phyloP scores from a whole-genome alignment of 2,329 filamentous ascomycete genomes.

The Thyridium curvatum region DNA sequence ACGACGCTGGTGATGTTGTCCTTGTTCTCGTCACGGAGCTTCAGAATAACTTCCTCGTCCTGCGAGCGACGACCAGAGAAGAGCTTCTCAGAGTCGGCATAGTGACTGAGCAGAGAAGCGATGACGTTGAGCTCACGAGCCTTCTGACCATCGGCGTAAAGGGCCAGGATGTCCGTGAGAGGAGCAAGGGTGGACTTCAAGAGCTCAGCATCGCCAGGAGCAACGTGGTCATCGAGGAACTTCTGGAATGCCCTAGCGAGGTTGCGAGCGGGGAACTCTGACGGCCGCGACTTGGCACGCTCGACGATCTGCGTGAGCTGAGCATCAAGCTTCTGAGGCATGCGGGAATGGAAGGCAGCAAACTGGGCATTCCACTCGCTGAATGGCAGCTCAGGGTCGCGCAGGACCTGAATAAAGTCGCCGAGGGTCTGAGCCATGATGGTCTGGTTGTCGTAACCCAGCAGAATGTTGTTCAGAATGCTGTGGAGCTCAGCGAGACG shows the following conservation, averaged over 20 bases:
- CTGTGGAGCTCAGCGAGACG: conserved; percentile 70
- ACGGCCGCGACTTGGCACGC: conserved; percentile 66
- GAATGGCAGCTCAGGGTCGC: conserved; percentile 85
- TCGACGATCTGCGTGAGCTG: conserved; percentile 83
- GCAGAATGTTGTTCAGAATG: conserved; percentile 80
- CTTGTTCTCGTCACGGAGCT: conserved; percentile 93
- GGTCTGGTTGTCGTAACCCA: conserved; percentile 94
- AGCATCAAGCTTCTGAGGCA: conserved; percentile 87
- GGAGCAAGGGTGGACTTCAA: conserved; percentile 70
- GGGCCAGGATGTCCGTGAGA: conserved; percentile 68
- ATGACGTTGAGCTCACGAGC: conserved; percentile 83
- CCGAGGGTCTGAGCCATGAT: conserved; percentile 86
- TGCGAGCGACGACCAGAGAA: conserved; percentile 81
- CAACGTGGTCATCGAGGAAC: conserved; percentile 83
- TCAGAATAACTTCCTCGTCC: conserved; percentile 89
- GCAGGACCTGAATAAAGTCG: conserved; percentile 83
- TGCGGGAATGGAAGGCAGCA: conserved; percentile 92
- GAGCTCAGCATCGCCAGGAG: conserved; percentile 63
- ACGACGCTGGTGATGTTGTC: conserved; percentile 83
- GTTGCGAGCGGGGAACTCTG: conserved; percentile 88
- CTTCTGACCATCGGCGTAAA: conserved; percentile 85
- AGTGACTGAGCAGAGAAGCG: conserved; percentile 70
- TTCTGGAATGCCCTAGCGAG: conserved; percentile 77
- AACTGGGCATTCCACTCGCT: conserved; percentile 96
- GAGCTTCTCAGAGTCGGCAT: conserved; percentile 75